Percentiles rank a stretch among this genome's conserved stretches.
Evolutionary conservation across 768 basidiomycete species (phyloP).

Genomic region (Chalciporus pseudorubinellus): DNA sequence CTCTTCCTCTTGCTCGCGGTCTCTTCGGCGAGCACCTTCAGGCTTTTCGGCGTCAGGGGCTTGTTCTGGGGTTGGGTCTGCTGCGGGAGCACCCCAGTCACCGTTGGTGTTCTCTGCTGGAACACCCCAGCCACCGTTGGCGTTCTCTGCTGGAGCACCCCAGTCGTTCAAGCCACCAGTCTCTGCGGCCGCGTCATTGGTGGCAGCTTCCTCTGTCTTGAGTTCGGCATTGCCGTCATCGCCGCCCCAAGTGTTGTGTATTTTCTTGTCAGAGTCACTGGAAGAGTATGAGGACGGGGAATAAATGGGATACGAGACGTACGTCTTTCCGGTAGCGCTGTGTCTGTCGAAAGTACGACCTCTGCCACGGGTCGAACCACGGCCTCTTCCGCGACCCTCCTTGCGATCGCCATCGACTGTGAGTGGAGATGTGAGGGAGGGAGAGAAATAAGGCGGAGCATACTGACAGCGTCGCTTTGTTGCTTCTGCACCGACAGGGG

Average conservation of each 20-base stretch:
- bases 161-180: conserved; percentile 33
- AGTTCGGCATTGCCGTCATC: conserved; percentile 85
- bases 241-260: conserved; percentile 93
- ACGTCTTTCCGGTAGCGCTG: conserved; percentile 83
- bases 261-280: conserved; percentile 93
- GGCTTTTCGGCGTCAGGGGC: conserved; percentile 37
- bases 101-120: conserved; percentile 28
- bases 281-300: conserved; percentile 11
- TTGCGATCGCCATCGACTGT: conserved; percentile 44
- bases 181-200: conserved; percentile 65
- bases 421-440: conserved; percentile 6
- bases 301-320: conserved; percentile 28
- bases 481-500: conserved; percentile 32
- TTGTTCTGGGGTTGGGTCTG: conserved; percentile 29
- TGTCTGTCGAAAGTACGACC: conserved; percentile 84
- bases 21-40: conserved; percentile 41
- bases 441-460: background rate
- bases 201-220: conserved; percentile 75
- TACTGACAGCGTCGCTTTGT: conserved; percentile 33
- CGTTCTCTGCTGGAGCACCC: conserved; percentile 33
- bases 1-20: conserved; percentile 76
- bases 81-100: conserved; percentile 38
- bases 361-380: conserved; percentile 49
- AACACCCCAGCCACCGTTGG: conserved; percentile 39
- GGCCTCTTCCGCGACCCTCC: conserved; percentile 47